phyloP scores from a whole-genome alignment of 805 yeast genomes.

The Candida railenensis region DNA sequence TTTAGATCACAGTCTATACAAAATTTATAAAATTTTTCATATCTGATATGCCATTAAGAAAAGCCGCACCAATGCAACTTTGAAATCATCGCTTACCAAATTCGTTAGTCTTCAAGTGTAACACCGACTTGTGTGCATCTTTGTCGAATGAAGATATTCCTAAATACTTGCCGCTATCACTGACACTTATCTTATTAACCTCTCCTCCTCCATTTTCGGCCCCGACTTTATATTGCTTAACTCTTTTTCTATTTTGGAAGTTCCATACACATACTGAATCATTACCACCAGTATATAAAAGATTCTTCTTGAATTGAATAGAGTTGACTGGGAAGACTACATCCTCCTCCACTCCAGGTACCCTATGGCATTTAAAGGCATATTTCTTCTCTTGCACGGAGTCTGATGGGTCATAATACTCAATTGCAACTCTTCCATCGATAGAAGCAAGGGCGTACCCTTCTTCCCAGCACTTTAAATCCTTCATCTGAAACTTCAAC shows the following conservation, averaged over 20 bases:
- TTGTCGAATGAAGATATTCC: not conserved
- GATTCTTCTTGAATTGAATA: conserved; percentile 19
- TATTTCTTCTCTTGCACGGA: conserved; percentile 48
- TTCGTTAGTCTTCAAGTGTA: not conserved
- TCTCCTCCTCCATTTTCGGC: not conserved
- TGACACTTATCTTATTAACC: not conserved
- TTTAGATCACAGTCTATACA: not conserved
- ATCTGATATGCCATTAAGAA: not conserved
- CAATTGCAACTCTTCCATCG: conserved; percentile 82
- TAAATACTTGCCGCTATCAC: not conserved
- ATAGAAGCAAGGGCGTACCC: conserved; percentile 71
- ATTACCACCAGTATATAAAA: conserved; percentile 51
- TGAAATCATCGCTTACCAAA: not conserved
- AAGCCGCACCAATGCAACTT: not conserved
- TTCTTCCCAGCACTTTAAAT: conserved; percentile 46
- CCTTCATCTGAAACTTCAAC: conserved; percentile 62
- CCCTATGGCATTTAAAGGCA: conserved; percentile 81
- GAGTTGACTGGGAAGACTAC: conserved; percentile 54
- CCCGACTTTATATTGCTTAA: conserved; percentile 34
- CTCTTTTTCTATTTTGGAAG: conserved; percentile 41
- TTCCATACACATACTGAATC: conserved; percentile 56
- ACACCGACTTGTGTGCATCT: not conserved
- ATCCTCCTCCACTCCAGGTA: conserved; percentile 38
- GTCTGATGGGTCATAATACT: conserved; percentile 54
- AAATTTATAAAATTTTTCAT: too few species aligned